A percentile compares a stretch with the other conserved stretches of the same genome.
These are phyloP conservation scores for Lophiotrema nucula DNA, from an alignment of 495 filamentous ascomycete species.

Conservation along the genomic window DNA sequence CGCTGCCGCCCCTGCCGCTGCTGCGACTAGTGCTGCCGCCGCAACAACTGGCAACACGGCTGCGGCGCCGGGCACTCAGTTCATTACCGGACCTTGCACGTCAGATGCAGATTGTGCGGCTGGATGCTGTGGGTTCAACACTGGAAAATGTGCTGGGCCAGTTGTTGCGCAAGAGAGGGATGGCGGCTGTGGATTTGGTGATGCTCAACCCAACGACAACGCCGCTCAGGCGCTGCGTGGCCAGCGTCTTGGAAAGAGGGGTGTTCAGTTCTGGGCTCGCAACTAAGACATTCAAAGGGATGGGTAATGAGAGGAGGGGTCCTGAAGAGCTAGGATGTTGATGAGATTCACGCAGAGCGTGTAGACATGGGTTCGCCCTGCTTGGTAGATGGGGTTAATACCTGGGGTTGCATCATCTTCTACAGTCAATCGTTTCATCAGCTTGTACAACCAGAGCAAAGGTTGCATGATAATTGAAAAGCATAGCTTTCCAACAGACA, in stretches of 20 bases:
- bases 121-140: constrained; percentile 35
- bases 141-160: constrained; percentile 37
- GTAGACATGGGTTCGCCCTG: no score
- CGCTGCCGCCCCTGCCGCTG: neutral
- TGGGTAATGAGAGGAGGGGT: no score
- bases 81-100: constrained; percentile 37
- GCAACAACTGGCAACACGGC: constrained; percentile 11
- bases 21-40: constrained; percentile 1
- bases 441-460: no score
- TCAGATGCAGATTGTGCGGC: constrained; percentile 34
- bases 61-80: constrained; percentile 30
- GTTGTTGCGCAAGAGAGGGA: constrained; percentile 42
- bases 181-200: constrained; percentile 42
- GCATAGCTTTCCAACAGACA: no score
- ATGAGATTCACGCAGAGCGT: no score
- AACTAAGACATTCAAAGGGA: no score
- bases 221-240: neutral
- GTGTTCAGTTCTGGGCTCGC: neutral
- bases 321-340: no score
- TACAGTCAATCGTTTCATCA: no score
- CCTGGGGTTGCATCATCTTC: no score
- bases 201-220: constrained; percentile 24
- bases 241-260: neutral
- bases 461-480: no score
- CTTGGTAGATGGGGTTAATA: no score